Conservation (phyloP, 1,139 yeast species). For the Blastobotrys petasosporus region DNA sequence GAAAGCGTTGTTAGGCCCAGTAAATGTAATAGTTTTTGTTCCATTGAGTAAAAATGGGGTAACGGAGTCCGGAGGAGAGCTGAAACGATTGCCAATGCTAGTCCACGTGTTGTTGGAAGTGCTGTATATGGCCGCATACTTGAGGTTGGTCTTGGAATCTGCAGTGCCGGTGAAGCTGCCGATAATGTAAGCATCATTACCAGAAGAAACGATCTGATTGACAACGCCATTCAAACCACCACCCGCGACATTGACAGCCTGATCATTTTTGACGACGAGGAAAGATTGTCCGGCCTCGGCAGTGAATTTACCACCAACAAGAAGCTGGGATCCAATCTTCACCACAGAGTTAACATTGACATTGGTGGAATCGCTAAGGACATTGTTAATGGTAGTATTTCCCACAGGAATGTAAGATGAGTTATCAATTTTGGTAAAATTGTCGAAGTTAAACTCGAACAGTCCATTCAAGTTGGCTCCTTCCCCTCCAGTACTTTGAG, state of each 20-base stretch:
- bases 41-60: constrained; percentile 25
- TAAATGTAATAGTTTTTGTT: constrained; percentile 37
- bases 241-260: constrained; percentile 15
- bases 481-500: constrained; percentile 22
- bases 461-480: constrained; percentile 54
- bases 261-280: constrained; percentile 15
- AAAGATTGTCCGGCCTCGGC: constrained; percentile 28
- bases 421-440: constrained; percentile 47
- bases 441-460: constrained; percentile 72
- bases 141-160: constrained; percentile 25
- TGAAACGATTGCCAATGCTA: constrained; percentile 26
- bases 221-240: constrained; percentile 41
- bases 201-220: constrained; percentile 23
- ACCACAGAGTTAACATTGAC: constrained; percentile 39
- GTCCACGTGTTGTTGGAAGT: constrained; percentile 23
- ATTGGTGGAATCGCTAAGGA: constrained; percentile 31
- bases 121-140: constrained; percentile 28
- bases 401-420: constrained; percentile 46
- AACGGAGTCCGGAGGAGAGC: constrained; percentile 26
- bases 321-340: constrained; percentile 31
- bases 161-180: constrained; percentile 38
- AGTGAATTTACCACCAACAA: constrained; percentile 48
- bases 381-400: constrained; percentile 62
- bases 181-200: constrained; percentile 28
- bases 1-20: constrained; percentile 27